These are phyloP conservation scores for Diaporthe vaccinii DNA, from an alignment of 2,329 filamentous ascomycete genomes.

Conservation along the genomic window DNA sequence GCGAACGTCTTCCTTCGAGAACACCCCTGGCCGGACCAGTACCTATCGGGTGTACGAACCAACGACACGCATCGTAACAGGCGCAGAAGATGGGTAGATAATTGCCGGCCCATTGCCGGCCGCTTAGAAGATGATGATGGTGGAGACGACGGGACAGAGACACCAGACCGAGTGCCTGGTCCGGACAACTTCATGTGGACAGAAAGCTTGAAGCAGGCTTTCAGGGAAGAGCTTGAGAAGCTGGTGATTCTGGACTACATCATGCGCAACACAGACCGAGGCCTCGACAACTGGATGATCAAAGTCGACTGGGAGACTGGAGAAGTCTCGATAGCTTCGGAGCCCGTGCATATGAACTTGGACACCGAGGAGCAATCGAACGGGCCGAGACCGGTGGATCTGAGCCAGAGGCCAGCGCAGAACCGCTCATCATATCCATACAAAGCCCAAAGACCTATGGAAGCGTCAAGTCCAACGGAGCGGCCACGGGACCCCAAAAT, in stretches of 20 bases:
- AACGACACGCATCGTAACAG: slow-evolving; percentile 76
- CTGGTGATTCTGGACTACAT: slow-evolving; percentile 98
- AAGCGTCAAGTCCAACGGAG: slow-evolving; percentile 70
- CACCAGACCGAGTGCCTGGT: slow-evolving; percentile 54
- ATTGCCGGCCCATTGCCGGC: slow-evolving; percentile 75
- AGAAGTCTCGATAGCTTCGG: slow-evolving; percentile 86
- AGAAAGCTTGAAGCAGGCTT: slow-evolving; percentile 87
- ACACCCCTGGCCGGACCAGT: slow-evolving; percentile 96
- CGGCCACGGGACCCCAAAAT: slow-evolving; percentile 69
- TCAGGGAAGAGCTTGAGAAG: slow-evolving; percentile 95
- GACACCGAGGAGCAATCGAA: slow-evolving; percentile 63
- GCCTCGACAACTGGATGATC: slow-evolving; percentile 99
- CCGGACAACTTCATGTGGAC: slow-evolving; percentile 85
- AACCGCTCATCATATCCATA: slow-evolving; percentile 74
- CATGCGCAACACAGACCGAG: slow-evolving; percentile 98
- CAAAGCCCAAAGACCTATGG: slow-evolving; percentile 86
- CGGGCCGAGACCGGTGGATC: slow-evolving; percentile 73
- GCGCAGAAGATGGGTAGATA: slow-evolving; percentile 83
- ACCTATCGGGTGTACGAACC: slow-evolving; percentile 77
- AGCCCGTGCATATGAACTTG: slow-evolving; percentile 79
- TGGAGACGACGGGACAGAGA: slow-evolving; percentile 56
- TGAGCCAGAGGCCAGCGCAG: slow-evolving; percentile 58
- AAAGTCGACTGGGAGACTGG: slow-evolving; percentile 90
- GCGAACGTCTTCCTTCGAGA: slow-evolving; percentile 95
- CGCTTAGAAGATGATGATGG: slow-evolving; percentile 72